phyloP scores from a whole-genome alignment of 1,284 basidiomycete species.

The Austroboletus niveus region DNA sequence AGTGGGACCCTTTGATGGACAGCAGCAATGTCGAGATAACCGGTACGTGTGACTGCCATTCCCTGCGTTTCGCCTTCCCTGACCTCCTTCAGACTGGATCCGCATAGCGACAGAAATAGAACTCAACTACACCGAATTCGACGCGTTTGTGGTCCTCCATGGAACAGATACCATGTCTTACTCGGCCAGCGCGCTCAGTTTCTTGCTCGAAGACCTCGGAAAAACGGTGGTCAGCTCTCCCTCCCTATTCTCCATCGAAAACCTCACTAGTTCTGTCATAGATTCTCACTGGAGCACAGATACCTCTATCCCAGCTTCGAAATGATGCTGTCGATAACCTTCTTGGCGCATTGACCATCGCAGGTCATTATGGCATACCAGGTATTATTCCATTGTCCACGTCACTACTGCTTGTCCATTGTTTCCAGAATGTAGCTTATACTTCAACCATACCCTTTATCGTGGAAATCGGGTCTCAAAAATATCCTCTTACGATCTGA shows the following conservation, averaged over 20 bases:
- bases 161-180: conserved; percentile 95
- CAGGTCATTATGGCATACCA: conserved; percentile 88
- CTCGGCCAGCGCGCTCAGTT: conserved; percentile 83
- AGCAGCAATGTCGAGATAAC: conserved; percentile 84
- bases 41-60: conserved; percentile 41
- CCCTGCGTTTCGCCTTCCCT: background rate
- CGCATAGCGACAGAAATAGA: conserved; percentile 88
- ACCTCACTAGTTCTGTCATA: conserved; percentile 23
- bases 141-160: conserved; percentile 89
- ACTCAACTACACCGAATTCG: conserved; percentile 80
- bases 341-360: conserved; percentile 83
- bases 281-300: conserved; percentile 91
- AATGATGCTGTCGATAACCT: conserved; percentile 92
- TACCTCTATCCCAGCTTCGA: conserved; percentile 83
- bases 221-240: conserved; percentile 69
- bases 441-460: conserved; percentile 86
- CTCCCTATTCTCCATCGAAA: background rate
- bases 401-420: conserved; percentile 5
- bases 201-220: conserved; percentile 87
- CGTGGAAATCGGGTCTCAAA: conserved; percentile 88
- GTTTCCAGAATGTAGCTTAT: conserved; percentile 71
- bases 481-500: conserved; percentile 80
- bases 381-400: conserved; percentile 42
- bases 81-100: conserved; percentile 69
- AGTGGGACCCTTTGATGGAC: conserved; percentile 87